A percentile compares a stretch with the other conserved stretches of the same genome.
phyloP scores from a whole-genome alignment of 192 early-diverging fungal genomes.

The Coemansia sp. region DNA sequence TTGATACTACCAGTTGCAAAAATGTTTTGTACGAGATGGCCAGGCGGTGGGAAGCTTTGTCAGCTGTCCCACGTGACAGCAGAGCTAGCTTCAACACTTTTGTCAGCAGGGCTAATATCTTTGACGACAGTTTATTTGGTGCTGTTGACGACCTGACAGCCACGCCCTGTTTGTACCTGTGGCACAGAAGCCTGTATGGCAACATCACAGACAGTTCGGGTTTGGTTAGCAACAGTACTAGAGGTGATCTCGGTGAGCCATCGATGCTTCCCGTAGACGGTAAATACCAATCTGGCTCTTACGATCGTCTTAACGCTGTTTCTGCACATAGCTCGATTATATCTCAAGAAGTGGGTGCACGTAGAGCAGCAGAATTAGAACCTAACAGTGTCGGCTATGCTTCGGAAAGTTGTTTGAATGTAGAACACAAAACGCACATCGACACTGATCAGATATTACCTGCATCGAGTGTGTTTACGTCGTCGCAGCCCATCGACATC shows the following conservation, averaged over 20 bases:
- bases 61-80: background rate
- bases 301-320: background rate
- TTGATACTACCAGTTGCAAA: conserved; percentile 5
- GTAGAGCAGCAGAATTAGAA: too few relatives aligned
- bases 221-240: background rate
- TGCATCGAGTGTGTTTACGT: background rate
- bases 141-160: background rate
- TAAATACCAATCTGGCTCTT: background rate
- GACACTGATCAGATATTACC: background rate
- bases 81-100: background rate
- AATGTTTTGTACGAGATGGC: conserved; percentile 10
- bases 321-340: background rate
- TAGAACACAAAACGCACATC: background rate
- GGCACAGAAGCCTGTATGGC: conserved; percentile 20
- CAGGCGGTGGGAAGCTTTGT: conserved; percentile 18
- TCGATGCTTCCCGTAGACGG: background rate
- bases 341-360: too few relatives aligned
- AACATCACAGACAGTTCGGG: background rate
- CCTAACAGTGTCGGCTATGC: too few relatives aligned
- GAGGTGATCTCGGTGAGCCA: background rate
- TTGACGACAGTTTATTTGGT: conserved; percentile 14
- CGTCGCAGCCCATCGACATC: background rate
- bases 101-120: background rate
- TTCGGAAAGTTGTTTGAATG: too few relatives aligned
- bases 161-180: conserved; percentile 24